phyloP scores from a whole-genome alignment of 1,139 yeast genomes.

The Sugiyamaella grinbergsii region DNA sequence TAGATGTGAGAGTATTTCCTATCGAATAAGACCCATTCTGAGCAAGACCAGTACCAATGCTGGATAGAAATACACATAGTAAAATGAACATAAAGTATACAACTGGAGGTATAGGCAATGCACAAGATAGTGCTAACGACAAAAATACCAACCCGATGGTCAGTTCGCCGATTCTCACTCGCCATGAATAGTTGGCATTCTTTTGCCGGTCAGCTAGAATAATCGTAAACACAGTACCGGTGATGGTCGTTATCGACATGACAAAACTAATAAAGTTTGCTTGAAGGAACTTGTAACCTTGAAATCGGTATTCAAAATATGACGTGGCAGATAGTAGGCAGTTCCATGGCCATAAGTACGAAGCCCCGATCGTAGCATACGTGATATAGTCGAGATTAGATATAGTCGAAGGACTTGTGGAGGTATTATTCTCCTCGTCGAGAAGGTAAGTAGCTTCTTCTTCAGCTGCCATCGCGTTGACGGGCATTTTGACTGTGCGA shows the following conservation, averaged over 20 bases:
- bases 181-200: slow-evolving; percentile 59
- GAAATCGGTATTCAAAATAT: slow-evolving; percentile 70
- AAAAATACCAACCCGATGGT: slow-evolving; percentile 60
- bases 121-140: slow-evolving; percentile 44
- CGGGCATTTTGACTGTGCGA: background rate
- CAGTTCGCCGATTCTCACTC: slow-evolving; percentile 62
- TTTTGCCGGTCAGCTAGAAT: slow-evolving; percentile 69
- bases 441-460: slow-evolving; percentile 7
- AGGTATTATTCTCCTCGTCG: background rate
- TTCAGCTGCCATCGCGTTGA: slow-evolving; percentile 1
- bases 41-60: slow-evolving; percentile 59
- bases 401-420: background rate
- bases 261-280: slow-evolving; percentile 75
- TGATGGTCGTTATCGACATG: slow-evolving; percentile 84
- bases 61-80: slow-evolving; percentile 48
- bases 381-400: slow-evolving; percentile 53
- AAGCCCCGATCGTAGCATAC: slow-evolving; percentile 63
- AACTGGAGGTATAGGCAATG: slow-evolving; percentile 47
- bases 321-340: slow-evolving; percentile 84
- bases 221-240: slow-evolving; percentile 62
- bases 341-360: slow-evolving; percentile 92
- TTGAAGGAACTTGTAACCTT: slow-evolving; percentile 54
- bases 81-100: slow-evolving; percentile 51
- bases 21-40: slow-evolving; percentile 93
- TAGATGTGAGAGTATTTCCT: slow-evolving; percentile 74